Conservation (phyloP, 306 rosid species). For the Mucuna pruriens region DNA sequence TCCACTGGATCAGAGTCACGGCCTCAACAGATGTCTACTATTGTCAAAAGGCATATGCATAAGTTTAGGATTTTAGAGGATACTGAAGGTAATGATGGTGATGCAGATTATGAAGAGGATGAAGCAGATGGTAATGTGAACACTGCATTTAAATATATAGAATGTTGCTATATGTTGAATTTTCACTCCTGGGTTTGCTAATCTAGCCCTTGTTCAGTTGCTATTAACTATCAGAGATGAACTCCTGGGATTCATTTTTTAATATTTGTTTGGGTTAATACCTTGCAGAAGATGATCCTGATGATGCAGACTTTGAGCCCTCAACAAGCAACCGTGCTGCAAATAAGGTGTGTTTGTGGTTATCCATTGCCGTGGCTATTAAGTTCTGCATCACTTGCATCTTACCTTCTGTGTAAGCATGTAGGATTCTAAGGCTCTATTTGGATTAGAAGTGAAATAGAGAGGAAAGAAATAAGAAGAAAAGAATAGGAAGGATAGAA, state of each 20-base stretch:
- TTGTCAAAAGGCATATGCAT: slow-evolving; percentile 41
- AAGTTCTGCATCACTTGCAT: background rate
- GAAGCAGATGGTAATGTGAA: slow-evolving; percentile 74
- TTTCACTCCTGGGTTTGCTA: slow-evolving; percentile 22
- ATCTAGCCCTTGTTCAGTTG: slow-evolving; percentile 1
- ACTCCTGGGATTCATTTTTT: slow-evolving; percentile 5
- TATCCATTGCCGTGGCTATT: background rate
- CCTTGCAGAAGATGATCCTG: slow-evolving; percentile 93
- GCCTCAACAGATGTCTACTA: slow-evolving; percentile 61
- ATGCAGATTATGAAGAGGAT: slow-evolving; percentile 93
- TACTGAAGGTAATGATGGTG: slow-evolving; percentile 53
- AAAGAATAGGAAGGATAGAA: no score
- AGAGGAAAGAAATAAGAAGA: no score
- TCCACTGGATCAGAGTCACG: slow-evolving; percentile 58
- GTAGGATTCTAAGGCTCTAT: background rate
- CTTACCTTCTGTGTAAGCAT: background rate
- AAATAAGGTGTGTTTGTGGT: slow-evolving; percentile 63
- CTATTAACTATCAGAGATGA: slow-evolving; percentile 23
- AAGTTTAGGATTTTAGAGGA: slow-evolving; percentile 62
- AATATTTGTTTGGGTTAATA: background rate
- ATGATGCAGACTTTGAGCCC: slow-evolving; percentile 94
- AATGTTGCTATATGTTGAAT: slow-evolving; percentile 30
- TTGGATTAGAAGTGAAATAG: no score
- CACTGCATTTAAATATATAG: slow-evolving; percentile 21
- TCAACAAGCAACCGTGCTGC: slow-evolving; percentile 56